Base-by-base conservation (phyloP, 208 protist genomes). In the Acanthamoeba royreba region DNA sequence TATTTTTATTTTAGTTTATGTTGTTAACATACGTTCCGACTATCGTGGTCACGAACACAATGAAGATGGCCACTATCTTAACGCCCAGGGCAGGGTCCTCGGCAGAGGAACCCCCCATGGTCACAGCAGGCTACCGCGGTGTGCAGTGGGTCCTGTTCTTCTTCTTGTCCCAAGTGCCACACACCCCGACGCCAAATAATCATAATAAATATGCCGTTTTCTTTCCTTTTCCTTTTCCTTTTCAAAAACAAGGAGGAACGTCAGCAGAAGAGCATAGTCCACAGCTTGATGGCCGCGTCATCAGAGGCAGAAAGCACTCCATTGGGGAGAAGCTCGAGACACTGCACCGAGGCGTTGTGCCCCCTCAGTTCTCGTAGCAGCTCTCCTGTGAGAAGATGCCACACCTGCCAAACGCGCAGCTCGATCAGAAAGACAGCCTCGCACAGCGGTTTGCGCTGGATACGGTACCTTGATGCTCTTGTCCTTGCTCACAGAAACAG, bases 181-280 rank as follows among this genome's bases (percentile, higher is more conserved):
- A 55, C 9, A 55, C 49, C 13, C 13, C 49, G 49, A 55, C 49
- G 19, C 9, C 49, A 55, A 19, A 9, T 55, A 55, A 55, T 55
- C 13, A 25, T 55, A 19, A 25, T 25, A 55, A 55, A 55, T 19
- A 55, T 25, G 19, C 9, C 9, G 9, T 55, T 55, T 55, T 9
- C 49, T 55, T 19, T 55, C 19, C 19, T 69, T 69, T 69, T 25
- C n/a, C 58, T 69, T 69, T 72, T 72, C 0, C 31, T 1, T 33
- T 49, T 25, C 52, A 25, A 58, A 58, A 58, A 25, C 28, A 72
- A 72, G 38, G 22, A n/a, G 55, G 25, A 40, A 72, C 17, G 2
- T 69, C 40, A 90, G 43, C 53, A 90, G 49, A 90, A 90, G 38
- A 90, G 55, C 83, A 90, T 90, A 28, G 83, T 72, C 83, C 47